Base-by-base conservation (phyloP, 163 green algal genomes). In the Trebouxiophyceae sp. region DNA sequence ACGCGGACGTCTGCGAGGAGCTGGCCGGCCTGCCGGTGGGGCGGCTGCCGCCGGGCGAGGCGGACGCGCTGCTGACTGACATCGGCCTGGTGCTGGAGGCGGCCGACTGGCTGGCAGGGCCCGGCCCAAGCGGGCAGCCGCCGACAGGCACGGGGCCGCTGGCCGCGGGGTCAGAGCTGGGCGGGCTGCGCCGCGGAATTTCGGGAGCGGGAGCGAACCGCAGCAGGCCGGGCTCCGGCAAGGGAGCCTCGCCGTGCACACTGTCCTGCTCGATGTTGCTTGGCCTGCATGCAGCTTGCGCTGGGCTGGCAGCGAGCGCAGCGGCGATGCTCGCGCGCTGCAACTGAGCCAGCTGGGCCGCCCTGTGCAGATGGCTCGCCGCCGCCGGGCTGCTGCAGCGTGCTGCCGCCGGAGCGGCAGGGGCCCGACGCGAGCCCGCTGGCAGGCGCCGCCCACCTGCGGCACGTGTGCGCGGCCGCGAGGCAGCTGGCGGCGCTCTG, bases 21-120 rank as follows among this genome's bases (percentile, higher is more conserved):
- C 33, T 32, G 33, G 34, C 22, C 33, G 33, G 33, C 30, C 56
- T 23, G 56, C 29, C 5, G 58, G 58, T 24, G 34, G 33, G 58
- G 26, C 26, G 12, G 33, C 58, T 20, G 8, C 12, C 47, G 23
- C 19, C 7, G 47, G 47, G 5, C 5, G 58, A 31, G 5, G 33
- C 27, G 24, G 26, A n/a, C 19, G 7, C 5, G n/a, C 58, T 65
- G 5, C 58, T 65, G 33, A 23, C 34, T 23, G 58, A 65, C 58
- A 24, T 65, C 4, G 58, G 58, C 2, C 33, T 54, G 19, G 33
- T 55, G 4, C 58, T 65, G 58, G n/a, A 65, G 33, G 54, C 54
- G 26, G 58, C 58, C 6, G n/a, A 27, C 20, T 7, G 26, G n/a
- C 58, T 65, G 33, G 29, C 26, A 22, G 24, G 24, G n/a, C n/a